Percentiles rank a stretch among this genome's conserved stretches.
Conservation (phyloP, 768 basidiomycete species). For the Rhodotorula toruloides region DNA sequence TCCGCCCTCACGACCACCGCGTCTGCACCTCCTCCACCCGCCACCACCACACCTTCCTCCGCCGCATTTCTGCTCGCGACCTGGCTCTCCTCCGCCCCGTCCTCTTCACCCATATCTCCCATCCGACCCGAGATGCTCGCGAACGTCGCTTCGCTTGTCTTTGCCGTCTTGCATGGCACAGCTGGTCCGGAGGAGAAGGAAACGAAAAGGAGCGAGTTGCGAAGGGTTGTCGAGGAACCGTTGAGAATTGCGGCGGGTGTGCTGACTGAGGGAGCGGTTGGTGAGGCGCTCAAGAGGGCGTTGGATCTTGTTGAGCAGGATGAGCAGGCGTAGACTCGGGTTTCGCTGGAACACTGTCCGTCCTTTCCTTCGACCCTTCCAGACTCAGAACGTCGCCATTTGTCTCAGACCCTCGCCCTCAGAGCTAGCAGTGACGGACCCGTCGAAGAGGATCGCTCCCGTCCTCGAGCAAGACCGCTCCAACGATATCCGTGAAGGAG, state of each 20-base stretch:
- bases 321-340: too few relatives aligned
- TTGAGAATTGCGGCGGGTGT: too few relatives aligned
- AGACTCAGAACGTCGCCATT: background rate
- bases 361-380: too few relatives aligned
- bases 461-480: slow-evolving; percentile 1
- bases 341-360: too few relatives aligned
- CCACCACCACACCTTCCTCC: slow-evolving; percentile 45
- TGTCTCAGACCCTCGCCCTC: slow-evolving; percentile 15
- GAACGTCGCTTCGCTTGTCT: slow-evolving; percentile 68
- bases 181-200: background rate
- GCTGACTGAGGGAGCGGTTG: too few relatives aligned
- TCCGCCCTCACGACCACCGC: slow-evolving; percentile 52
- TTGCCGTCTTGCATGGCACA: slow-evolving; percentile 47
- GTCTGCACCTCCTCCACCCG: slow-evolving; percentile 2
- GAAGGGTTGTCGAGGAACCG: too few relatives aligned
- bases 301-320: slow-evolving; percentile 19
- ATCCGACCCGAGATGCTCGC: slow-evolving; percentile 71
- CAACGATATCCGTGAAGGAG: background rate
- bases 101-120: background rate
- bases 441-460: background rate
- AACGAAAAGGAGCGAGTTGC: too few relatives aligned
- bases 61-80: slow-evolving; percentile 54
- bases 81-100: slow-evolving; percentile 54
- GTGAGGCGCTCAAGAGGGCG: too few relatives aligned
- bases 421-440: slow-evolving; percentile 6